Conservation (phyloP, 139 green algal genomes). For the Astrephomene gubernaculifera region DNA sequence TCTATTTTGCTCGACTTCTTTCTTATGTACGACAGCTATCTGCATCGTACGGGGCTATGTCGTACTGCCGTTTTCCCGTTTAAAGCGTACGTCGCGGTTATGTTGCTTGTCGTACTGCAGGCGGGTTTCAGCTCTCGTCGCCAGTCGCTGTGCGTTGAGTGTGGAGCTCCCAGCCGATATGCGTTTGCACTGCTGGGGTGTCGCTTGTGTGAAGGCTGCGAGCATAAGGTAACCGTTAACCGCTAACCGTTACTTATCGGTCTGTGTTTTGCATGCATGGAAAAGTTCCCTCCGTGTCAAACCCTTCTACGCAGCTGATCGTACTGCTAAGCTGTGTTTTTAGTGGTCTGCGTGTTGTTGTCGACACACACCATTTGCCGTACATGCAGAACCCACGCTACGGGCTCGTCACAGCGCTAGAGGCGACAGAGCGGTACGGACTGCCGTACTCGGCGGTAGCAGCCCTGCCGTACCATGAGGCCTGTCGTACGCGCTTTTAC, state of each 20-base stretch:
- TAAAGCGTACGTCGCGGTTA: neutral
- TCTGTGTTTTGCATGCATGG: too few species aligned
- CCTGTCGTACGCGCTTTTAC: conserved; percentile 29
- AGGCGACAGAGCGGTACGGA: conserved; percentile 35
- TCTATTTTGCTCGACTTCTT: neutral
- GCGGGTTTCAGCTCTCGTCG: conserved; percentile 2
- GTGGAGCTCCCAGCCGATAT: conserved; percentile 19
- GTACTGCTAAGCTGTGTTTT: too few species aligned
- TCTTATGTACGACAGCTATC: neutral
- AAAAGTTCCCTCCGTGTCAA: too few species aligned
- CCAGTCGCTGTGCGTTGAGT: conserved; percentile 14
- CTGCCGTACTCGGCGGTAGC: neutral
- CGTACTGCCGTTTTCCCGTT: neutral
- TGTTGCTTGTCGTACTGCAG: neutral
- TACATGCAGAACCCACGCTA: conserved; percentile 18
- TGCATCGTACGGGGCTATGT: neutral
- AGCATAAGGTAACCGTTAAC: conserved; percentile 32
- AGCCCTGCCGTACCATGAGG: neutral
- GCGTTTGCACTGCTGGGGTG: conserved; percentile 34
- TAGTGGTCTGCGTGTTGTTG: too few species aligned
- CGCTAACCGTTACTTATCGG: too few species aligned
- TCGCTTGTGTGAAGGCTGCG: conserved; percentile 28
- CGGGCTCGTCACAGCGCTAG: conserved; percentile 20
- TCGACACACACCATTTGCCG: too few species aligned
- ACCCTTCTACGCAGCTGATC: too few species aligned